Evolutionary conservation across 805 yeast genomes (phyloP), one percentile per base, ranked within the genome.

Genomic region (Candida namnaoensis): DNA sequence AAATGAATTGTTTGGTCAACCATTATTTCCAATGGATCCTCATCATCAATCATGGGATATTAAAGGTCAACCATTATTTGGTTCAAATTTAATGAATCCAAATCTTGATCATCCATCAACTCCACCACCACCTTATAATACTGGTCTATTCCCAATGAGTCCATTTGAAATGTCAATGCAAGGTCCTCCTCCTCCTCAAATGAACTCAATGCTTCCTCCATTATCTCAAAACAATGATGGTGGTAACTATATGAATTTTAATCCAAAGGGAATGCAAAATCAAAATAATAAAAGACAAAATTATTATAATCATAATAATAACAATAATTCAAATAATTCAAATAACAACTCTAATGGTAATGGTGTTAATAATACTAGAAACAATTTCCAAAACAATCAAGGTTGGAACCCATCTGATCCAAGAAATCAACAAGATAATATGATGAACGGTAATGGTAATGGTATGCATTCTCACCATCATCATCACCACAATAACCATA

Each of bases 1-100:
- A 36, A 38, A 53, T 35, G 52, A 54, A 38, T 56, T 52, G 35
- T 54, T 53, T 40, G 59, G 59, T 8, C 57, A 54, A 36, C 57
- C 57, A 5, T 33, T 53, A 13, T 55, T 47, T 24, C 51, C 30
- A 11, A 42, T 14, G 43, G 44, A 5, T 25, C 23, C 8, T 25
- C 37, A 24, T 25, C 37, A 33, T 14, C 35, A 9, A n/a, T 7
- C 35, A 7, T n/a, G 35, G 35, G 15, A 27, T 27, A 4, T 27
- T 11, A 27, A 27, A 27, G 30, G 30, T 4, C 30, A 27, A 11
- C 30, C 8, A 27, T 27, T 27, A 27, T 27, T 11, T 4, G 30
- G 30, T 11, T 27, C 30, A 27, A 27, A 27, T 11, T 11, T 27
- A 4, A 11, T 27, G 8, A 11, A 7, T 9, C 5, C 30, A 27